Evolutionary conservation across 75 land plant genomes (phyloP), one percentile per base, ranked within the genome.

Genomic region (Gnetum montanum): DNA sequence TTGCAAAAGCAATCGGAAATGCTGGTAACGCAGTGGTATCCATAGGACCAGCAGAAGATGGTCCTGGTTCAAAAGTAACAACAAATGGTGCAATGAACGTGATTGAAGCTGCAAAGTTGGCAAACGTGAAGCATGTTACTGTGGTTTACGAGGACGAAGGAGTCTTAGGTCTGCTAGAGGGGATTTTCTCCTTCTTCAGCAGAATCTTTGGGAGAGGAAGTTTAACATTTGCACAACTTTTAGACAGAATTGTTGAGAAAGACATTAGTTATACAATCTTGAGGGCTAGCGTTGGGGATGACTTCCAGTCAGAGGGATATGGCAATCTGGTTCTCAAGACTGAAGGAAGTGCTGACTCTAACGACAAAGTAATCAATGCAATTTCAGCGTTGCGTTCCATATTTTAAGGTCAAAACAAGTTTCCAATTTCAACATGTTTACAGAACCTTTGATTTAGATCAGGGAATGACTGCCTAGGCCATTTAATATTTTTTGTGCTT

Each of bases 11-110:
- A 25, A 80, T 94, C 28, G 98, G 88, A 1, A 83, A 83, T 51
- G 96, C 98, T 41, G 62, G 75, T 35, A 94, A 89, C 56, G 98
- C 83, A 6, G 98, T 90, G 13, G 91, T 94, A n/a, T 90, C 98
- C 6, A 69, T 90, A 18, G 96, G 98, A 29, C 76, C 85, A 0
- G 38, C 70, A 3, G 98, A 94, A 66, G 76, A 94, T 54, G 98
- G 98, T 1, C 85, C 96, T 0, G 43, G 71, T 7, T 40, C 71
- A 4, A 67, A 75, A 55, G 88, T 94, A 11, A 69, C 83, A 23
- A 56, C 83, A 34, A 37, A 62, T 18, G 96, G 90, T 59, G 98
- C 98, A 10, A 60, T 83, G 23, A 69, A 60, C 37, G 83, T 94
- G 28, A 66, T 90, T 31, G 64, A 83, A 56, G 96, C 91, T 3